A percentile compares a stretch with the other conserved stretches of the same genome.
These are phyloP conservation scores for Penicillium sp. DNA, from an alignment of 2,329 filamentous ascomycete genomes.

Conservation along the genomic window DNA sequence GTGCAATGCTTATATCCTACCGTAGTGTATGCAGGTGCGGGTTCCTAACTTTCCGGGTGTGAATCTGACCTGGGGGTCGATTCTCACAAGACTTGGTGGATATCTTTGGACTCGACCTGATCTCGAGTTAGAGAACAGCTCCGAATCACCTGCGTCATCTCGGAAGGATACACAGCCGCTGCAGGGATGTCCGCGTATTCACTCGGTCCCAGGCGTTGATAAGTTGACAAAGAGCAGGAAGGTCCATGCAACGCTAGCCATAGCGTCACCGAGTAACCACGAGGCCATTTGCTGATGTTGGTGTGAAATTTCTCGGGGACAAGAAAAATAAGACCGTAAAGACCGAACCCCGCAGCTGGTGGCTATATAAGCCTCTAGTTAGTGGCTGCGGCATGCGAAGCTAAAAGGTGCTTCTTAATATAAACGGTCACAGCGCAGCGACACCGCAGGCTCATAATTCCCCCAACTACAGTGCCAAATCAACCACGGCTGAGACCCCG, in stretches of 20 bases:
- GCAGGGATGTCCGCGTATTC: neutral
- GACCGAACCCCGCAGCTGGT: neutral
- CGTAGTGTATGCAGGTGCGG: no score
- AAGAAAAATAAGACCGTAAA: neutral
- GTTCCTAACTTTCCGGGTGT: neutral
- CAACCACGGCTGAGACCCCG: neutral
- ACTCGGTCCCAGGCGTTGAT: neutral
- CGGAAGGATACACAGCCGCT: neutral
- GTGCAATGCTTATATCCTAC: no score
- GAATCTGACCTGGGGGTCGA: neutral
- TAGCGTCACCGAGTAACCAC: neutral
- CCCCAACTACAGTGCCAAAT: neutral
- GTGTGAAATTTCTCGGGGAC: neutral
- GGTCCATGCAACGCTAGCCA: neutral
- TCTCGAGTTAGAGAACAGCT: neutral
- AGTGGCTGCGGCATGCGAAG: neutral
- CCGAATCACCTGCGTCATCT: neutral
- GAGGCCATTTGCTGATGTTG: neutral
- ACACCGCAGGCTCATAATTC: neutral
- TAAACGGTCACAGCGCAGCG: neutral
- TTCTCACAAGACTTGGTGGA: neutral
- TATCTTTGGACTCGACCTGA: neutral
- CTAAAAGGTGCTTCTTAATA: neutral
- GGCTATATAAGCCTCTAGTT: neutral
- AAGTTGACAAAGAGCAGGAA: neutral